phyloP scores from a whole-genome alignment of 345 rosid species.

The Citrus sp. region DNA sequence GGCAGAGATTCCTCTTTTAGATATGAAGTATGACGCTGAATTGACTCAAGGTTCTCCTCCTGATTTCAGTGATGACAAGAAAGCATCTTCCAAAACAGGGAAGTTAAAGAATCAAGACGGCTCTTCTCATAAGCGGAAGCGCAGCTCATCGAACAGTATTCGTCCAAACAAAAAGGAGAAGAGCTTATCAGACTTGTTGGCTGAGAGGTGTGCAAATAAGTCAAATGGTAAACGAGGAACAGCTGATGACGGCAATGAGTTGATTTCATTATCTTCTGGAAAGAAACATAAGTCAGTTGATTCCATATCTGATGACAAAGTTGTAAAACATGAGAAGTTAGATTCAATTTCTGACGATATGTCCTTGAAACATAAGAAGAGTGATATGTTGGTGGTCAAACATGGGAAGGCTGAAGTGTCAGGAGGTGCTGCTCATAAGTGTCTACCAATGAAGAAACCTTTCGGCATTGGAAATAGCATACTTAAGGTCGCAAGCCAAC shows the following conservation, averaged over 20 bases:
- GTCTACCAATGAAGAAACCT: constrained; percentile 28
- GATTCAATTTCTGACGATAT: constrained; percentile 9
- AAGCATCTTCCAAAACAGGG: constrained; percentile 24
- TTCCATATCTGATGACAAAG: constrained; percentile 23
- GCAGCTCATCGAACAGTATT: constrained; percentile 23
- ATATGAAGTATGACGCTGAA: constrained; percentile 14
- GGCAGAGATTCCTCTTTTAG: constrained; percentile 32
- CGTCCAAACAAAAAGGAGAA: constrained; percentile 43
- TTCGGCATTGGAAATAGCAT: constrained; percentile 40
- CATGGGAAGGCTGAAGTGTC: constrained; percentile 21
- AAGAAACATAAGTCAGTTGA: constrained; percentile 45
- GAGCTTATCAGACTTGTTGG: constrained; percentile 54
- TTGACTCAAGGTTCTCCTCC: constrained; percentile 19
- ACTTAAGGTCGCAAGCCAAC: constrained; percentile 31
- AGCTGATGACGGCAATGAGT: constrained; percentile 17
- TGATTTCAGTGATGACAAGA: constrained; percentile 21
- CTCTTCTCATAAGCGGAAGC: constrained; percentile 32
- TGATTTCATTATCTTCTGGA: constrained; percentile 17
- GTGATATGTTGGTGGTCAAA: constrained; percentile 16
- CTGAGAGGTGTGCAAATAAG: constrained; percentile 32
- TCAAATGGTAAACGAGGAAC: constrained; percentile 27
- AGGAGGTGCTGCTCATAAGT: constrained; percentile 17
- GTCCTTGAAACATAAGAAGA: constrained; percentile 18
- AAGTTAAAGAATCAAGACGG: constrained; percentile 27
- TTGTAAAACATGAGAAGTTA: constrained; percentile 5